Evolutionary conservation across 495 filamentous ascomycete species (phyloP), one percentile per base, ranked within the genome.

Genomic region (Podospora bellae-mahoneyi): DNA sequence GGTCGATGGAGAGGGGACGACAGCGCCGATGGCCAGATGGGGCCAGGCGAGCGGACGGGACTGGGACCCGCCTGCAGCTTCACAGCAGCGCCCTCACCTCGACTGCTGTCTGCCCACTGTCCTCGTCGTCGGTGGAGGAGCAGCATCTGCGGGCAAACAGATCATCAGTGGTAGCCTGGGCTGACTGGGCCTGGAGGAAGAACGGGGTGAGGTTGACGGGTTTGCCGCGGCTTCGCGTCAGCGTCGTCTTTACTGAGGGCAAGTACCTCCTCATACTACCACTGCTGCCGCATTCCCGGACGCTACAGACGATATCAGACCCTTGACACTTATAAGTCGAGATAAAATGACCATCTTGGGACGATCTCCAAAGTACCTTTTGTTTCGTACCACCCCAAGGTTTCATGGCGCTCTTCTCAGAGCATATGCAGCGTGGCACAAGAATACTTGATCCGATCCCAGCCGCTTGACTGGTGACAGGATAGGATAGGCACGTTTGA

Each of bases 301-400:
- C 34, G 66, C 66, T 67, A 32, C 23, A 23, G 23, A 23, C 1
- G 23, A 48, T 39, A 62, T 59, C 59, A 62, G 59, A 34, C 30
- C 16, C 64, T 48, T 48, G 39, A 48, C 39, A 48, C 39, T 48
- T 48, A 13, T 16, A 48, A 48, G 39, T 48, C 15, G 39, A 16
- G 39, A 48, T 48, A 48, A 10, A 48, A 6, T 48, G 13, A 48
- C 9, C 15, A 48, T 16, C 39, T 48, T 48, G 39, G 39, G 34
- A 65, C 34, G 28, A 55, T 28, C 39, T 44, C 53, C 32, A 20
- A 44, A 32, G 58, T 44, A 67, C 58, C 39, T 48, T 39, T 64
- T 67, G 61, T 67, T 64, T 56, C 54, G 20, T 65, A 57, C 64
- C 23, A 26, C 19, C 39, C 56, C 27, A 53, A 65, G 23, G 48